A percentile compares a stretch with the other conserved stretches of the same genome.
Conservation (phyloP, 2,329 filamentous ascomycete species). For the Geosmithia morbida region DNA sequence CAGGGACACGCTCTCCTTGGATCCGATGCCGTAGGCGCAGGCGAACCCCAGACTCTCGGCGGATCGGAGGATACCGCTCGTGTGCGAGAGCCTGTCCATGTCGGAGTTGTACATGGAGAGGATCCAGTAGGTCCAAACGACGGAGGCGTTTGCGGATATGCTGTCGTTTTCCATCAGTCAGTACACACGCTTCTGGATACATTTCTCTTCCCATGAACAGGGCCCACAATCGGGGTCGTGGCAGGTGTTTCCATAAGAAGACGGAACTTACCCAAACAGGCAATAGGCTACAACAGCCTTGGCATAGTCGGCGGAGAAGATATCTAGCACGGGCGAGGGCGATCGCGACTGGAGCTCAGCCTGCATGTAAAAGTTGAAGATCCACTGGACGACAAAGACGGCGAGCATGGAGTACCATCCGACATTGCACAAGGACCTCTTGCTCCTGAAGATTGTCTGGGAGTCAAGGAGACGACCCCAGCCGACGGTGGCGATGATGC, state of each 20-base stretch:
- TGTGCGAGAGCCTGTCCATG: background rate
- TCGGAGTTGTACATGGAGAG: background rate
- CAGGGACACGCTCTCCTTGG: background rate
- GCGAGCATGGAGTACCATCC: background rate
- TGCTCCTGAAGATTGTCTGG: background rate
- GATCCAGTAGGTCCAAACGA: background rate
- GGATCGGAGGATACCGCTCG: background rate
- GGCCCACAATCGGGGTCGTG: too few relatives aligned
- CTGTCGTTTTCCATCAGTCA: background rate
- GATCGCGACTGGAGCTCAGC: background rate
- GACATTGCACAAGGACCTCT: background rate
- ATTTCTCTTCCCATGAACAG: background rate
- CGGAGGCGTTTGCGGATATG: background rate
- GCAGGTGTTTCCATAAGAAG: too few relatives aligned
- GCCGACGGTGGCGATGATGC: background rate
- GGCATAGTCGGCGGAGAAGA: background rate
- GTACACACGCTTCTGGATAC: background rate
- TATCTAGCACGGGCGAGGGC: background rate
- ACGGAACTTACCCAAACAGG: background rate
- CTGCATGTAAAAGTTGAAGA: conserved; percentile 1
- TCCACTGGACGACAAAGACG: background rate
- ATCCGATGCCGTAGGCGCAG: conserved; percentile 1
- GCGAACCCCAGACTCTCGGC: background rate
- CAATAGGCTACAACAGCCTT: background rate
- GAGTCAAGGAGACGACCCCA: background rate